These are phyloP conservation scores for Candida xyloterini DNA, from an alignment of 805 yeast genomes.

Conservation along the genomic window DNA sequence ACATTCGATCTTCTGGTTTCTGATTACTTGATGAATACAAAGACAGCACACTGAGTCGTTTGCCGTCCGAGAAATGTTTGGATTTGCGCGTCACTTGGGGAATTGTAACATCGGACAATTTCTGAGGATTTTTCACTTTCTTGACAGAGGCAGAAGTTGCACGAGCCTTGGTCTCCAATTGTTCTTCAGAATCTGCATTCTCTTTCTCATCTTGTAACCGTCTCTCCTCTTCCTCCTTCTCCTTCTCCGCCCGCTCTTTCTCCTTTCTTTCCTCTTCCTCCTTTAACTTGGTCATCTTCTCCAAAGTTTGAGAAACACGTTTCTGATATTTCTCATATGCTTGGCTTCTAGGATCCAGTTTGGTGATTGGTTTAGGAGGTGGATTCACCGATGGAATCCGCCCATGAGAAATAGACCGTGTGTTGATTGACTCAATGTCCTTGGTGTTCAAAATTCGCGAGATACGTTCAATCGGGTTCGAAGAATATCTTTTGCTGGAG, in stretches of 20 bases:
- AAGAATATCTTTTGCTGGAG: conserved; percentile 27
- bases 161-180: conserved; percentile 8
- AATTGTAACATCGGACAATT: conserved; percentile 59
- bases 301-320: conserved; percentile 42
- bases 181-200: conserved; percentile 8
- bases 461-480: conserved; percentile 32
- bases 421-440: conserved; percentile 43
- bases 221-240: conserved; percentile 31
- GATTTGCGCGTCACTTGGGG: conserved; percentile 73
- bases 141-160: conserved; percentile 16
- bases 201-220: conserved; percentile 25
- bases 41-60: conserved; percentile 69
- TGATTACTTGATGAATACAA: conserved; percentile 59
- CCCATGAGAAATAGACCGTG: conserved; percentile 42
- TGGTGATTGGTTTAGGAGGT: conserved; percentile 54
- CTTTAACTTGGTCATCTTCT: conserved; percentile 30
- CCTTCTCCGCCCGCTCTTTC: conserved; percentile 31
- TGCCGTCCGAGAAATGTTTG: conserved; percentile 57
- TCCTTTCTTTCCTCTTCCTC: conserved; percentile 30
- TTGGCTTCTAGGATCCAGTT: conserved; percentile 54
- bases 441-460: conserved; percentile 42
- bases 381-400: conserved; percentile 27
- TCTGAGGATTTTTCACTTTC: conserved; percentile 40
- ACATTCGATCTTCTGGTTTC: conserved; percentile 14
- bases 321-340: conserved; percentile 46